Base-by-base conservation (phyloP, 192 early-diverging fungal species). In the Entophlyctis helioformis region DNA sequence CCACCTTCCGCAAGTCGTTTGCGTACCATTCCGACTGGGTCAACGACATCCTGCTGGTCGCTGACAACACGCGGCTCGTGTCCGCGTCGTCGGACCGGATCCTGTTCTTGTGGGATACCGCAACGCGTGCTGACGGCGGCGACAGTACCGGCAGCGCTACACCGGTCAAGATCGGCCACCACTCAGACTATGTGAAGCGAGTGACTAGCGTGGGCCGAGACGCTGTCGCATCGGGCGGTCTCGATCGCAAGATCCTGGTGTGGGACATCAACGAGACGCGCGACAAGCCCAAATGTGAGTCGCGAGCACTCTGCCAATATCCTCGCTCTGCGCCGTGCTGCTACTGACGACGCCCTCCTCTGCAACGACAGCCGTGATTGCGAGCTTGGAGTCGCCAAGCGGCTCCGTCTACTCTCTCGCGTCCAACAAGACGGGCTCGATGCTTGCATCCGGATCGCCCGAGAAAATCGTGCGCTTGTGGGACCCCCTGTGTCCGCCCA, bases 251-350 rank as follows among this genome's bases (percentile, higher is more conserved):
- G 42, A 84, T 98, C 36, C 67, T 74, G 43, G 63, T 96, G 24
- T 98, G 95, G 95, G 90, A 96, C 62, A 65, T 94, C 26, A 70
- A n/a, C n/a, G n/a, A n/a, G n/a, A n/a, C n/a, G n/a, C n/a, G n/a
- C n/a, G n/a, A n/a, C n/a, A n/a, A n/a, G n/a, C n/a, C n/a, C n/a
- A n/a, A n/a, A n/a, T n/a, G n/a, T n/a, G n/a, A n/a, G n/a, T n/a
- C n/a, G n/a, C n/a, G n/a, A n/a, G n/a, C n/a, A n/a, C n/a, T n/a
- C n/a, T n/a, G n/a, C n/a, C n/a, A n/a, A n/a, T n/a, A n/a, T n/a
- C n/a, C n/a, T n/a, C n/a, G n/a, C n/a, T n/a, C n/a, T n/a, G n/a
- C n/a, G n/a, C n/a, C n/a, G n/a, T n/a, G n/a, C n/a, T n/a, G n/a
- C n/a, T n/a, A n/a, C n/a, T n/a, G n/a, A n/a, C n/a, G n/a, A n/a